These are phyloP conservation scores for Fusarium piperis DNA, from an alignment of 2,329 filamentous ascomycete species.

Conservation along the genomic window DNA sequence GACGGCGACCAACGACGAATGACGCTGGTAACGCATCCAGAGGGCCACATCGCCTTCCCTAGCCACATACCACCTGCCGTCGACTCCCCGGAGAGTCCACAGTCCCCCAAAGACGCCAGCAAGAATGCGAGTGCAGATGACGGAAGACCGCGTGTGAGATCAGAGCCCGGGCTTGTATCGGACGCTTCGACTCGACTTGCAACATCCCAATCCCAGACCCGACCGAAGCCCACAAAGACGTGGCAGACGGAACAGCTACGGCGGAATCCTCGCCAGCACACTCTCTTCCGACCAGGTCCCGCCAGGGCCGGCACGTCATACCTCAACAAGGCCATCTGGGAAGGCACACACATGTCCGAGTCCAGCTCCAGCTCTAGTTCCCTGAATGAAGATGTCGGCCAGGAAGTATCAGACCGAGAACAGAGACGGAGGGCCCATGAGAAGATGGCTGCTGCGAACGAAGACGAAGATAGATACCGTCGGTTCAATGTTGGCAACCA, in stretches of 20 bases:
- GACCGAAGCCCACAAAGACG: constrained; percentile 31
- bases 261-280: constrained; percentile 7
- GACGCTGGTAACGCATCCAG: constrained; percentile 18
- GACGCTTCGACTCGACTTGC: background rate
- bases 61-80: constrained; percentile 16
- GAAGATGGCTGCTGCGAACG: constrained; percentile 6
- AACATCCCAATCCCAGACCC: constrained; percentile 2
- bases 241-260: constrained; percentile 34
- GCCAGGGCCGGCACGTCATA: constrained; percentile 36
- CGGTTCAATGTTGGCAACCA: constrained; percentile 70
- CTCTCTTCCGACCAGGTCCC: constrained; percentile 29
- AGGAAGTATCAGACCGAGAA: background rate
- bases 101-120: constrained; percentile 12
- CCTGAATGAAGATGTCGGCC: constrained; percentile 8
- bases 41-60: constrained; percentile 27
- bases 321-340: constrained; percentile 35
- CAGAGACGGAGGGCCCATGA: constrained; percentile 1
- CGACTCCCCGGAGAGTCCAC: constrained; percentile 24
- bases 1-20: constrained; percentile 3
- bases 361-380: constrained; percentile 25
- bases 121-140: background rate
- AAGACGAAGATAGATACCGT: constrained; percentile 40
- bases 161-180: constrained; percentile 7
- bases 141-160: background rate
- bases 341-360: constrained; percentile 1